A percentile compares a stretch with the other conserved stretches of the same genome.
These are phyloP conservation scores for Aspergillus incahuasiensis DNA, from an alignment of 495 filamentous ascomycete genomes.

Conservation along the genomic window DNA sequence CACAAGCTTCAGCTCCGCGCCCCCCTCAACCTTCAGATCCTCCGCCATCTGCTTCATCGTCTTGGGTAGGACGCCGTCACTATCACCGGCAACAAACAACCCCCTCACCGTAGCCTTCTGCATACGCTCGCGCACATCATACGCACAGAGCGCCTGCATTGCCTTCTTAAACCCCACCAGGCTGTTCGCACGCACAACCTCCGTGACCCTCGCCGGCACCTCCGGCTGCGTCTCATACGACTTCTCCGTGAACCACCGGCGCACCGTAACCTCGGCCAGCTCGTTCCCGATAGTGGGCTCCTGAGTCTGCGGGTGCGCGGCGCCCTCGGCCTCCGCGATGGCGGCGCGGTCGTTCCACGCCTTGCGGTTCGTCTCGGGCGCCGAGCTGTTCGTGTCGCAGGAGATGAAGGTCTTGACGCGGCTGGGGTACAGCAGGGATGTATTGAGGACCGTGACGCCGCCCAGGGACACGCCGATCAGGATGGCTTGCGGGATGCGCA, in stretches of 20 bases:
- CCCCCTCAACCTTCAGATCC: conserved; percentile 48
- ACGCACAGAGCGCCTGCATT: conserved; percentile 70
- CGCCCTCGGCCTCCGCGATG: conserved; percentile 56
- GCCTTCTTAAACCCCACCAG: conserved; percentile 64
- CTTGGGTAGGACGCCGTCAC: conserved; percentile 69
- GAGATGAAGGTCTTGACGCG: conserved; percentile 58
- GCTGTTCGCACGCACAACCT: conserved; percentile 59
- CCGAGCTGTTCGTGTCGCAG: conserved; percentile 71
- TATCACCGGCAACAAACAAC: conserved; percentile 63
- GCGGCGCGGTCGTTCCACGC: conserved; percentile 74
- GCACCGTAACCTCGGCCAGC: conserved; percentile 62
- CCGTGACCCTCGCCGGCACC: conserved; percentile 47
- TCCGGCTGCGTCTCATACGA: conserved; percentile 53
- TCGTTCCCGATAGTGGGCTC: conserved; percentile 52
- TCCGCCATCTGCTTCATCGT: conserved; percentile 71
- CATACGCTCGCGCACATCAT: conserved; percentile 66
- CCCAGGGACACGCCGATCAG: conserved; percentile 75
- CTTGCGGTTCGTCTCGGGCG: conserved; percentile 62
- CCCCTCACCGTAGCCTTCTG: conserved; percentile 52
- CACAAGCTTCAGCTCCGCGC: conserved; percentile 55
- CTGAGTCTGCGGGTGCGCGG: conserved; percentile 34
- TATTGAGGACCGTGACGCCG: conserved; percentile 68
- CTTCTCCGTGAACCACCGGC: conserved; percentile 66
- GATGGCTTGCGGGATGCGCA: conserved; percentile 57
- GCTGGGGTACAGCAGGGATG: conserved; percentile 59